These are phyloP conservation scores for Calonectria montana DNA, from an alignment of 2,329 filamentous ascomycete genomes.

Conservation along the genomic window DNA sequence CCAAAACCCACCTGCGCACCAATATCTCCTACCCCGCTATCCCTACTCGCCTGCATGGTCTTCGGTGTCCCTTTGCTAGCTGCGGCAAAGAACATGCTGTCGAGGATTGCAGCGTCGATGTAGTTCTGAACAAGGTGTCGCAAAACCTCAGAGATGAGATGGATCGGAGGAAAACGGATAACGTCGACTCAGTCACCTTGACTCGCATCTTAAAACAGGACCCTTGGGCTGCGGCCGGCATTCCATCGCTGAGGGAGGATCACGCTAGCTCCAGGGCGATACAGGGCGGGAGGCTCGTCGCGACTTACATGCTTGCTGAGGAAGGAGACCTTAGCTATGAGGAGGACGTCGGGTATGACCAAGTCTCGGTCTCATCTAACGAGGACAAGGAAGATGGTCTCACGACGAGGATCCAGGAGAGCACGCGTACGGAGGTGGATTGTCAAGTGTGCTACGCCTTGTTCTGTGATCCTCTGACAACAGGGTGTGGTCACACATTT, in stretches of 20 bases:
- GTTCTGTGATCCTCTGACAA: constrained; percentile 85
- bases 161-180: constrained; percentile 50
- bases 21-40: constrained; percentile 83
- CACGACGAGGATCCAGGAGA: constrained; percentile 69
- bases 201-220: constrained; percentile 53
- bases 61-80: constrained; percentile 76
- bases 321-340: constrained; percentile 68
- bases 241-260: constrained; percentile 53
- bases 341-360: constrained; percentile 64
- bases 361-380: constrained; percentile 39
- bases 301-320: constrained; percentile 74
- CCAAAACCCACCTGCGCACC: constrained; percentile 70
- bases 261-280: constrained; percentile 50
- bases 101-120: constrained; percentile 81
- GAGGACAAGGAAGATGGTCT: constrained; percentile 33
- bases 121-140: constrained; percentile 79
- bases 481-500: constrained; percentile 88
- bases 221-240: constrained; percentile 53
- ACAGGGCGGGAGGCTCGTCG: constrained; percentile 69
- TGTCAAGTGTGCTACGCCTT: constrained; percentile 90
- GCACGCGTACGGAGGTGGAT: constrained; percentile 77
- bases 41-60: constrained; percentile 74
- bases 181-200: constrained; percentile 40
- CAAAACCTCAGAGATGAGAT: constrained; percentile 69
- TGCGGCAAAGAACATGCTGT: constrained; percentile 80